Evolutionary conservation across 1,284 basidiomycete species (phyloP).

Genomic region (Bondarzewia mesenterica): DNA sequence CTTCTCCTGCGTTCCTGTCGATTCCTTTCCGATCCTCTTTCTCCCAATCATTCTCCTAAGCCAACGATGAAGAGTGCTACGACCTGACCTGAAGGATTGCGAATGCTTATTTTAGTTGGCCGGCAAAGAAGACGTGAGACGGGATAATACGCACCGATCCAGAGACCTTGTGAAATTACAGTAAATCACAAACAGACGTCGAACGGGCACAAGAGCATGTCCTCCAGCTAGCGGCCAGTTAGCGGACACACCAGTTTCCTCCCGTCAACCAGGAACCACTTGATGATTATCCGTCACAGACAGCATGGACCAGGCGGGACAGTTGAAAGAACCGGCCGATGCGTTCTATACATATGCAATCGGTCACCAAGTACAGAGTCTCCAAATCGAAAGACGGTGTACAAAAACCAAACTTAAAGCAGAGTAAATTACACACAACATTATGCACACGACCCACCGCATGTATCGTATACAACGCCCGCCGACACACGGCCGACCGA

Average conservation of each 20-base stretch:
- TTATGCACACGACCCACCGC: neutral
- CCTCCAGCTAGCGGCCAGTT: no score
- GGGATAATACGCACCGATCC: conserved; percentile 40
- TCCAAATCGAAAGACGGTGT: no score
- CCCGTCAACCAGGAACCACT: no score
- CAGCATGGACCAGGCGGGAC: no score
- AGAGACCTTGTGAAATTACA: conserved; percentile 65
- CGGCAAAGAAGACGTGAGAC: neutral
- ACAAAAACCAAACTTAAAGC: neutral
- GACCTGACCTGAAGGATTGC: conserved; percentile 47
- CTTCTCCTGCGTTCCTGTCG: conserved; percentile 11
- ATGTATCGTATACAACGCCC: neutral
- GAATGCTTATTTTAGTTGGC: neutral
- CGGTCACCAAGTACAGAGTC: no score
- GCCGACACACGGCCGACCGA: neutral
- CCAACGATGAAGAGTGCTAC: conserved; percentile 68
- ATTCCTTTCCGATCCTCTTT: conserved; percentile 46
- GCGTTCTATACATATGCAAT: no score
- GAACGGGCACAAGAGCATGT: no score
- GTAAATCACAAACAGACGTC: no score
- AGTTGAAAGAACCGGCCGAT: no score
- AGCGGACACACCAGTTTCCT: no score
- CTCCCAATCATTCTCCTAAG: conserved; percentile 65
- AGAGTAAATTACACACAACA: conserved; percentile 3
- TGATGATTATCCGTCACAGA: no score